A percentile compares a stretch with the other conserved stretches of the same genome.
Evolutionary conservation across 495 filamentous ascomycete species (phyloP).

Genomic region (Jackrogersella minutella): DNA sequence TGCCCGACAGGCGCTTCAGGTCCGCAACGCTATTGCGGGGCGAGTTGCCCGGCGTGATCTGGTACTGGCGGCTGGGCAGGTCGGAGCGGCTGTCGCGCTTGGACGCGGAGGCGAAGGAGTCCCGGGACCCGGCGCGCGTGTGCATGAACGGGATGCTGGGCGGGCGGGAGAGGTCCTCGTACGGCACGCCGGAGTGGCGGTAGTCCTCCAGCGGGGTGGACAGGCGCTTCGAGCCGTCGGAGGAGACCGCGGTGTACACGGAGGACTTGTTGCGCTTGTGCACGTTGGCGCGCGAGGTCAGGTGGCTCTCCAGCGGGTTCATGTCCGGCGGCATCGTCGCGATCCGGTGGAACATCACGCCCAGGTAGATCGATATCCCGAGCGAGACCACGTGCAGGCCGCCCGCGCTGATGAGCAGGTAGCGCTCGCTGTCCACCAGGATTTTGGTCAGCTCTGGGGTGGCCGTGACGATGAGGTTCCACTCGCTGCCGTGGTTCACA

Average conservation of each 20-base stretch:
- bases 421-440: slow-evolving; percentile 70
- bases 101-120: slow-evolving; percentile 53
- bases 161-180: slow-evolving; percentile 65
- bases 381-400: slow-evolving; percentile 76
- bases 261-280: slow-evolving; percentile 80
- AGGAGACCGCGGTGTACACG: slow-evolving; percentile 61
- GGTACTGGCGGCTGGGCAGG: slow-evolving; percentile 61
- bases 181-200: slow-evolving; percentile 56
- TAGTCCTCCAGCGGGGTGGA: slow-evolving; percentile 58
- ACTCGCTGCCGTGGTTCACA: slow-evolving; percentile 60
- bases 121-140: slow-evolving; percentile 68
- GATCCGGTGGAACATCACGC: slow-evolving; percentile 81
- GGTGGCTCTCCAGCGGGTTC: slow-evolving; percentile 87
- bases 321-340: slow-evolving; percentile 83
- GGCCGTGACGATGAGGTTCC: slow-evolving; percentile 67
- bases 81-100: slow-evolving; percentile 59
- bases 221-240: slow-evolving; percentile 59
- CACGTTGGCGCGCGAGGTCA: slow-evolving; percentile 69
- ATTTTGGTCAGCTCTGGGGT: slow-evolving; percentile 55
- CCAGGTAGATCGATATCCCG: slow-evolving; percentile 72
- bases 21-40: slow-evolving; percentile 55
- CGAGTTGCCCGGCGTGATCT: slow-evolving; percentile 53
- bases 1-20: slow-evolving; percentile 49
- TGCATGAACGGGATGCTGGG: slow-evolving; percentile 79
- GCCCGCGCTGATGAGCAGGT: slow-evolving; percentile 65